Percentiles rank a stretch among this genome's conserved stretches.
phyloP scores from a whole-genome alignment of 805 yeast genomes.

The Brettanomyces custersianus region DNA sequence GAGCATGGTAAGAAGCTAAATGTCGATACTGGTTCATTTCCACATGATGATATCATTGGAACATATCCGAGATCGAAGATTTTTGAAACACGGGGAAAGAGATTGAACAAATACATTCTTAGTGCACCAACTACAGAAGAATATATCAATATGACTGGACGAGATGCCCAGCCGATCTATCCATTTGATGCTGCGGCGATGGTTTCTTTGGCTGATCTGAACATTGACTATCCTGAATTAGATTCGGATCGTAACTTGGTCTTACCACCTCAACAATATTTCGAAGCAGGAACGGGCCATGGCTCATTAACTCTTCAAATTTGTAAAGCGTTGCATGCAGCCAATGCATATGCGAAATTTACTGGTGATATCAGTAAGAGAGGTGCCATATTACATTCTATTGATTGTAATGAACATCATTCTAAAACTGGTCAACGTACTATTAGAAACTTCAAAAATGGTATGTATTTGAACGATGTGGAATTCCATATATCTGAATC shows the following conservation, averaged over 20 bases:
- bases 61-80: constrained; percentile 25
- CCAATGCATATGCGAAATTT: constrained; percentile 27
- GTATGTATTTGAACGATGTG: constrained; percentile 35
- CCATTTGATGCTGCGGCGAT: constrained; percentile 40
- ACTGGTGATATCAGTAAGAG: constrained; percentile 15
- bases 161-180: constrained; percentile 45
- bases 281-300: constrained; percentile 51
- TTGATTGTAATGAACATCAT: constrained; percentile 33
- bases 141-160: constrained; percentile 28
- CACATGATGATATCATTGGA: constrained; percentile 32
- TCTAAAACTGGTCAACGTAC: constrained; percentile 33
- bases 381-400: constrained; percentile 38
- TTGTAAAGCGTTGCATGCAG: constrained; percentile 33
- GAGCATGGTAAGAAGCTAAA: constrained; percentile 12
- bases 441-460: constrained; percentile 30
- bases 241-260: constrained; percentile 6
- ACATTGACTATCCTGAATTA: constrained; percentile 30
- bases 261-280: constrained; percentile 28
- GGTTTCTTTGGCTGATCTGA: constrained; percentile 37
- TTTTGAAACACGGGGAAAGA: constrained; percentile 12
- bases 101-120: constrained; percentile 22
- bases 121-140: constrained; percentile 38
- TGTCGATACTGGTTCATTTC: constrained; percentile 20
- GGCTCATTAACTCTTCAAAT: constrained; percentile 41
- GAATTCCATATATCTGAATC: constrained; percentile 34